Base-by-base conservation (phyloP, 768 basidiomycete species). In the Termitomyces sp. region DNA sequence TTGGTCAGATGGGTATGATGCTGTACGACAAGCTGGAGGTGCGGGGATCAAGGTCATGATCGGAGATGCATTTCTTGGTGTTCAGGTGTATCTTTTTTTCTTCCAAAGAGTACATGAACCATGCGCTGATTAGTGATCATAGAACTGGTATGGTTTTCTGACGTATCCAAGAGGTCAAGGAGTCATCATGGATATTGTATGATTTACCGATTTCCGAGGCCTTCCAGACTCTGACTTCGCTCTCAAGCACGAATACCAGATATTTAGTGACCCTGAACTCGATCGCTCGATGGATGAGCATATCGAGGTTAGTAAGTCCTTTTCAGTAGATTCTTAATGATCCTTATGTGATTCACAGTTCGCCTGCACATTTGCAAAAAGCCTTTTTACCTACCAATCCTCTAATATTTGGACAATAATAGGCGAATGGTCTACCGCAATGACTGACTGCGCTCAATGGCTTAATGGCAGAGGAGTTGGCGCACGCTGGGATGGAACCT, bases 351-450 rank as follows among this genome's bases (percentile, higher is more conserved):
- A 35, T 35, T 24, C 20, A 18, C 54, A 78, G 80, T 83, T 76
- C 55, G 82, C 84, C 0, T 91, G 89, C 66, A 73, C 72, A 38
- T 74, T 79, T 55, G 75, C 76, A 13, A 66, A 74, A 28, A 73
- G 65, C 48, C 74, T 87, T 20, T 68, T 74, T 3, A 59, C 69
- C 3, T 88, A 75, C 65, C 76, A 82, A 6, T 58, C 74, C 5
- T 69, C 72, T 10, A 85, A 86, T 60, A 73, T 92, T 33, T 90
- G 85, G 85, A 90, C 88, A 2, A 74, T 91, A 32, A 76, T 86
- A 13, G 90, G 91, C 24, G 92, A 94, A 75, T 94, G 88, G 85
- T 87, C 88, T 16, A 83, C 78, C 22, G 84, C 88, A 0, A 70
- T 78, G 9, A 90, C 88, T 0, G 89, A 90, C 67, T 93, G 90